Percentiles rank a stretch among this genome's conserved stretches.
Conservation (phyloP, 2,329 filamentous ascomycete species). For the Tricladium varicosporioides region DNA sequence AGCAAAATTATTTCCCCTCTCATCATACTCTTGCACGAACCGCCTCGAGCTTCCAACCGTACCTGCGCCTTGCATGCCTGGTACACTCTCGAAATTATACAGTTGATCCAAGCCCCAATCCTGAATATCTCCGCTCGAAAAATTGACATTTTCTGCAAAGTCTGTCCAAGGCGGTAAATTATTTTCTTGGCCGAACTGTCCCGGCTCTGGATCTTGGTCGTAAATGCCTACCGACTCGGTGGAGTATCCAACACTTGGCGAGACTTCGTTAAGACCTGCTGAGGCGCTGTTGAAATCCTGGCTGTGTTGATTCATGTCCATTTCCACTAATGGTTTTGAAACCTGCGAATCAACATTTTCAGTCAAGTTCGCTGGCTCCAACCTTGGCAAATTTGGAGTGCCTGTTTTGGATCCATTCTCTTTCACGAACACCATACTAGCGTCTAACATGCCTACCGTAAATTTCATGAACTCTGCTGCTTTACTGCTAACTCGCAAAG, state of each 20-base stretch:
- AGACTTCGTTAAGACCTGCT: conserved; percentile 11
- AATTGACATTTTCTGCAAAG: conserved; percentile 20
- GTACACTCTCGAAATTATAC: conserved; percentile 27
- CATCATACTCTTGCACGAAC: conserved; percentile 28
- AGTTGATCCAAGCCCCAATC: conserved; percentile 26
- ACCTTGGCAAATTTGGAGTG: conserved; percentile 14
- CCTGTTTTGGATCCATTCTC: conserved; percentile 17
- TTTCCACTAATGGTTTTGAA: conserved; percentile 1
- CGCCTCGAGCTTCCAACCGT: conserved; percentile 17
- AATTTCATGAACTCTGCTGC: conserved; percentile 32
- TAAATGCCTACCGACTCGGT: conserved; percentile 21
- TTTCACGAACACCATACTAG: conserved; percentile 26
- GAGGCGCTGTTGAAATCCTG: not conserved
- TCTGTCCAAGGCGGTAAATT: conserved; percentile 20
- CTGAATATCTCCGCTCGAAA: conserved; percentile 22
- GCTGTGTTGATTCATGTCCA: conserved; percentile 8
- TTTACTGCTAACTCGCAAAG: conserved; percentile 28
- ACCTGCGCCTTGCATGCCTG: conserved; percentile 10
- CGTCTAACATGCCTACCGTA: conserved; percentile 28
- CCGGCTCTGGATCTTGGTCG: conserved; percentile 7
- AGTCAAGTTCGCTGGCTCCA: conserved; percentile 1
- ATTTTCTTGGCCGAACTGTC: conserved; percentile 7
- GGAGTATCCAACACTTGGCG: conserved; percentile 22
- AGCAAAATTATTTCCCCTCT: conserved; percentile 26
- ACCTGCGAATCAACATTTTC: not conserved